Conservation (phyloP, 805 yeast species). For the Zygosaccharomyces rouxii region DNA sequence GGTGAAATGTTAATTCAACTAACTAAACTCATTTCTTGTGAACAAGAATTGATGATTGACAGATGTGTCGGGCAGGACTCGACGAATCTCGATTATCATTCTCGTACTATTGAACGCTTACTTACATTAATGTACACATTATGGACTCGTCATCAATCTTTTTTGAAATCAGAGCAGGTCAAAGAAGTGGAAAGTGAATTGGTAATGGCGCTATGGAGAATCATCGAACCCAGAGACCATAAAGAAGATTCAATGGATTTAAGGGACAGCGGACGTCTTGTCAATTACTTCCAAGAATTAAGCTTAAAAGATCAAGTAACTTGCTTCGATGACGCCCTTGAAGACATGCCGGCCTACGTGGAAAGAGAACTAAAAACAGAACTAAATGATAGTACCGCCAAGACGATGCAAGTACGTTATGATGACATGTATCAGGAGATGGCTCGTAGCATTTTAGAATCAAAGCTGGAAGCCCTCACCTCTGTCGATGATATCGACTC, state of each 20-base stretch:
- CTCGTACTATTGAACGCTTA: conserved; percentile 21
- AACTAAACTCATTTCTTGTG: conserved; percentile 30
- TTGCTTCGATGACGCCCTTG: conserved; percentile 39
- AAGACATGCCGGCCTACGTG: conserved; percentile 41
- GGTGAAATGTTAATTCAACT: conserved; percentile 26
- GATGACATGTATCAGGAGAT: conserved; percentile 44
- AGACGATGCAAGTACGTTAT: conserved; percentile 23
- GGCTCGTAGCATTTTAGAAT: conserved; percentile 64
- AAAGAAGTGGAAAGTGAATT: conserved; percentile 41
- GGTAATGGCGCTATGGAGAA: conserved; percentile 47
- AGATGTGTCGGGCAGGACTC: conserved; percentile 25
- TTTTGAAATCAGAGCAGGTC: conserved; percentile 21
- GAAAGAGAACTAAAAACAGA: conserved; percentile 37
- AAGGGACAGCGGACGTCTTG: conserved; percentile 26
- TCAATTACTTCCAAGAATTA: conserved; percentile 37
- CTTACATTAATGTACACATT: conserved; percentile 18
- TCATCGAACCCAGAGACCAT: conserved; percentile 32
- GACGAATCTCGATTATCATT: conserved; percentile 14
- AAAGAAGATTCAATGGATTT: conserved; percentile 15
- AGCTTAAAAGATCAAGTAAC: conserved; percentile 26
- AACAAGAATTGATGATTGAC: conserved; percentile 33
- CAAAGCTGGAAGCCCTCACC: conserved; percentile 40
- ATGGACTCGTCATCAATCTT: conserved; percentile 19
- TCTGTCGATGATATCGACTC: conserved; percentile 79
- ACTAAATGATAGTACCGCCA: conserved; percentile 30